Percentiles rank a stretch among this genome's conserved stretches.
phyloP scores from a whole-genome alignment of 2,329 filamentous ascomycete species.

The Fusarium haematococcum region DNA sequence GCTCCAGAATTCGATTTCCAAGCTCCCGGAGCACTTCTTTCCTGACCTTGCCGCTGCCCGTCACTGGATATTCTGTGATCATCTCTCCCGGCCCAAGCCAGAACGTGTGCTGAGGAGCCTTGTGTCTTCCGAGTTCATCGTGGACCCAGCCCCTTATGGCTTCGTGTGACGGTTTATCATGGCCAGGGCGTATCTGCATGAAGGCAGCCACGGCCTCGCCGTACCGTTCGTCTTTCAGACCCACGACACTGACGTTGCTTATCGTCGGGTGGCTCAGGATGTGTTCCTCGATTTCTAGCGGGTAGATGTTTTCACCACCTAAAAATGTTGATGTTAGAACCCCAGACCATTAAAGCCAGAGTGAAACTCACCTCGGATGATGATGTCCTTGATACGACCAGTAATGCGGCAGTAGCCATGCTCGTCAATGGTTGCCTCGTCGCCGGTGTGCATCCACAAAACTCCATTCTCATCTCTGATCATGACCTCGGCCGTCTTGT shows the following conservation, averaged over 20 bases:
- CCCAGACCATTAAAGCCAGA: no score
- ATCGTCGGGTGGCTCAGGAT: neutral
- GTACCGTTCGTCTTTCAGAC: neutral
- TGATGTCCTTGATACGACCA: neutral
- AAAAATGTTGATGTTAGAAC: neutral
- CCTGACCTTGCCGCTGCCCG: neutral
- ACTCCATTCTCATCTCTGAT: neutral
- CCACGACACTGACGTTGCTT: neutral
- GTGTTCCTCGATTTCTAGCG: neutral
- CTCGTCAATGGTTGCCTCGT: neutral
- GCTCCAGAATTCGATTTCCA: neutral
- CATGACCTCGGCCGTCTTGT: neutral
- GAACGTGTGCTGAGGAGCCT: neutral
- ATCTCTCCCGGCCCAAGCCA: neutral
- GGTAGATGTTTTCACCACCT: neutral
- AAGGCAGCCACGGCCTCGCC: neutral
- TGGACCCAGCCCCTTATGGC: neutral
- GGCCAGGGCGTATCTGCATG: neutral
- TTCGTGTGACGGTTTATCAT: neutral
- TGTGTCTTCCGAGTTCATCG: neutral
- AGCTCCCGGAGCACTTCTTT: neutral
- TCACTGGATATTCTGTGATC: neutral
- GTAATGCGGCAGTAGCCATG: neutral
- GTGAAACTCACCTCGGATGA: neutral
- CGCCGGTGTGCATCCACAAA: neutral